A percentile compares a stretch with the other conserved stretches of the same genome.
Evolutionary conservation across 768 basidiomycete species (phyloP).

Genomic region (Auriculariales sp.): DNA sequence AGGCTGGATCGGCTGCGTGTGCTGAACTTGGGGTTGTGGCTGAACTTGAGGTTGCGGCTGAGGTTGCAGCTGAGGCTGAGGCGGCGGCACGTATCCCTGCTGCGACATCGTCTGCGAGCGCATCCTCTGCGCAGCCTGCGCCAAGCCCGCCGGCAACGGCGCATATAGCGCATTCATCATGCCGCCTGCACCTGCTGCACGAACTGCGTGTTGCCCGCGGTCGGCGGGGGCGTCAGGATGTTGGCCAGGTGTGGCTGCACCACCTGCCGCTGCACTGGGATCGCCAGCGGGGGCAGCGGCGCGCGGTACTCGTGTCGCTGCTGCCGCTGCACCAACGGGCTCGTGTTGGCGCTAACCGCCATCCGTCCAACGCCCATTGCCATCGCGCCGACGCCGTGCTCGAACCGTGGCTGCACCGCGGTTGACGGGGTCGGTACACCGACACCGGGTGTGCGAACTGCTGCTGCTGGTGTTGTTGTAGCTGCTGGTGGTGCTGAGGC

Average conservation of each 20-base stretch:
- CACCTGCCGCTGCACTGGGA: background rate
- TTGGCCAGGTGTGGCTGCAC: too few species aligned
- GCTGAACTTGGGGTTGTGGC: constrained; percentile 7
- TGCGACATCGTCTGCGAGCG: constrained; percentile 4
- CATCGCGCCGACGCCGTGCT: background rate
- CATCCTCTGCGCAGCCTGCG: constrained; percentile 19
- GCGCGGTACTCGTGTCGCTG: background rate
- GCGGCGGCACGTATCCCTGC: constrained; percentile 10
- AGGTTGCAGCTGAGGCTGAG: constrained; percentile 34
- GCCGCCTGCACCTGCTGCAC: too few species aligned
- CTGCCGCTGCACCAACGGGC: too few species aligned
- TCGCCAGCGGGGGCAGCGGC: background rate
- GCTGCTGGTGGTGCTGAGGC: background rate
- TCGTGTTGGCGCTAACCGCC: too few species aligned
- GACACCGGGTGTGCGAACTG: constrained; percentile 14
- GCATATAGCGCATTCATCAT: too few species aligned
- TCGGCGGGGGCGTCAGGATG: too few species aligned
- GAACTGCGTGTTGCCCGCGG: too few species aligned
- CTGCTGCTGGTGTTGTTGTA: constrained; percentile 22
- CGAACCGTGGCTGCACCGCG: background rate
- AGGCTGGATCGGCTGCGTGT: constrained; percentile 7
- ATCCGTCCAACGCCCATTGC: too few species aligned
- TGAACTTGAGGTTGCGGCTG: constrained; percentile 10
- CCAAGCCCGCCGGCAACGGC: background rate
- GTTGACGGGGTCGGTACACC: background rate